Evolutionary conservation across 2,329 filamentous ascomycete genomes (phyloP).

Genomic region (Xylaria sp.): DNA sequence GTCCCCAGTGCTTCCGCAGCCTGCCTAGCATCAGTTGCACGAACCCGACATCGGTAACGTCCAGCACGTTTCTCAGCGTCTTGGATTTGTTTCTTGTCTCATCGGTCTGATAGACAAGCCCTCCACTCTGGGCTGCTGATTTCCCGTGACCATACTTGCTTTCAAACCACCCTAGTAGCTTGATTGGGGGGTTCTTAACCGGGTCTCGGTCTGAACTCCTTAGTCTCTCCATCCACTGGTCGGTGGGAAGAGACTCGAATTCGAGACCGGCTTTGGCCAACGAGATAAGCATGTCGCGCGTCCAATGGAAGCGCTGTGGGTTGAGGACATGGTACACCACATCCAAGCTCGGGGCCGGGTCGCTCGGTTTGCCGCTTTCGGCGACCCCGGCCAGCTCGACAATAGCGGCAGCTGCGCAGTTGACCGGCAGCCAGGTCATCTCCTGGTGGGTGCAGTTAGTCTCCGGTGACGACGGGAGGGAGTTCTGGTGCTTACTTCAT

Average conservation of each 20-base stretch:
- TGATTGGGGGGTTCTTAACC: conserved; percentile 55
- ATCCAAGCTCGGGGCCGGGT: conserved; percentile 14
- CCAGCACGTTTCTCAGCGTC: conserved; percentile 15
- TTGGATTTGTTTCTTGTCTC: conserved; percentile 8
- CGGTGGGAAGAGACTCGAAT: conserved; percentile 50
- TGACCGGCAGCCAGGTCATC: conserved; percentile 47
- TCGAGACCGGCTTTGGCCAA: conserved; percentile 51
- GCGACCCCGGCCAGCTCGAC: conserved; percentile 40
- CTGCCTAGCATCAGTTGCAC: conserved; percentile 17
- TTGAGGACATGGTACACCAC: conserved; percentile 61
- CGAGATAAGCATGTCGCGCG: conserved; percentile 56
- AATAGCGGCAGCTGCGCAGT: conserved; percentile 43
- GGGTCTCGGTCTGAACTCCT: conserved; percentile 54
- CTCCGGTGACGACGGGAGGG: conserved; percentile 25
- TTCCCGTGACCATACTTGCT: conserved; percentile 56
- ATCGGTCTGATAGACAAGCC: conserved; percentile 27
- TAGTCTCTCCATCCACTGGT: conserved; percentile 53
- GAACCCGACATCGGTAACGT: conserved; percentile 7
- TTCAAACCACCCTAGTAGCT: conserved; percentile 57
- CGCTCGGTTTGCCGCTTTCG: conserved; percentile 25
- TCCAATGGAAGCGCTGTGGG: conserved; percentile 55
- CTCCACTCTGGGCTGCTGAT: conserved; percentile 34
- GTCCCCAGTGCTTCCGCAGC: conserved; percentile 11
- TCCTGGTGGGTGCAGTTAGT: conserved; percentile 5
- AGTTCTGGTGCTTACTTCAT: conserved; percentile 40